Evolutionary conservation across 495 filamentous ascomycete species (phyloP).

Genomic region (Talaromyces borbonicus): DNA sequence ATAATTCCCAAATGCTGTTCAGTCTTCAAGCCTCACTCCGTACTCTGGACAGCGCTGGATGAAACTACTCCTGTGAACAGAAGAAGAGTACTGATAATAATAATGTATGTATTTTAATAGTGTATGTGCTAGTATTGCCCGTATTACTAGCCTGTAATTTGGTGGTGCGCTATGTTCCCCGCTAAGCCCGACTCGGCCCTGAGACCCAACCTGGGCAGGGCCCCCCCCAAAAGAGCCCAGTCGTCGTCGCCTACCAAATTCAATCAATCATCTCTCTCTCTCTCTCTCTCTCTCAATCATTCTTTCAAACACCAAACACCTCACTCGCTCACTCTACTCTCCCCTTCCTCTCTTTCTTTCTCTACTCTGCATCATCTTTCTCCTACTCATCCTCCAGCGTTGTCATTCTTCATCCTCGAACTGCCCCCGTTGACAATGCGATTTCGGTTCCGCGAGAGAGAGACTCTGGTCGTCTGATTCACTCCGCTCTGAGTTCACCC

Average conservation of each 20-base stretch:
- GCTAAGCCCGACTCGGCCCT: constrained; percentile 4
- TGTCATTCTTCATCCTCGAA: no score
- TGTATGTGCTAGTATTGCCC: no score
- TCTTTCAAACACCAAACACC: background rate
- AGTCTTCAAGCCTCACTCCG: no score
- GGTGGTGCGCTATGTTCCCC: no score
- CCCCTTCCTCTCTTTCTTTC: background rate
- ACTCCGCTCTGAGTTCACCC: constrained; percentile 3
- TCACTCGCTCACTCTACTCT: no score
- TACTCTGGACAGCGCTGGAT: no score
- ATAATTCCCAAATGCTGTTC: no score
- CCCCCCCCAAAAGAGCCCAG: background rate
- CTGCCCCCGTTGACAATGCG: constrained; percentile 1
- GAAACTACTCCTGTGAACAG: no score
- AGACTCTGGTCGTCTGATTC: background rate
- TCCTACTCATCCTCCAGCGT: constrained; percentile 7
- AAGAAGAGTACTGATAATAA: no score
- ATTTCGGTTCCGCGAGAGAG: background rate
- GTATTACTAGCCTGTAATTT: no score
- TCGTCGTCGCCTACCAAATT: background rate
- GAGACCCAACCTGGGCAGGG: no score
- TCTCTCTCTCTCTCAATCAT: constrained; percentile 4
- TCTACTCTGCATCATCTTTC: constrained; percentile 6
- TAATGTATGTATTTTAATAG: no score
- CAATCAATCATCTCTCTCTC: constrained; percentile 4